Base-by-base conservation (phyloP, 768 basidiomycete species). In the Mycena sanguinolenta region DNA sequence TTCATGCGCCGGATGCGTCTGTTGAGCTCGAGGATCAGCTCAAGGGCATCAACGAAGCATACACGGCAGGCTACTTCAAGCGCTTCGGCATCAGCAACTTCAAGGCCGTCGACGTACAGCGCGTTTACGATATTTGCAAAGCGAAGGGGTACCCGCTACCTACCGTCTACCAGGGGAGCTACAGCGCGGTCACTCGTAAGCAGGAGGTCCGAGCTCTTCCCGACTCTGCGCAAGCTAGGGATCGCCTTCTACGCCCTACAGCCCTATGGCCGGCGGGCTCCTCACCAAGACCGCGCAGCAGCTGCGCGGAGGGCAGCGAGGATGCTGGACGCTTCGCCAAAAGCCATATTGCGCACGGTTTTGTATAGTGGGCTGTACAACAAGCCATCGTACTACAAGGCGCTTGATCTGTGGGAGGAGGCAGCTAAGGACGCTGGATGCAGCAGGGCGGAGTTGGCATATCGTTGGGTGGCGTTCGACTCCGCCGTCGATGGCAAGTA, bases 201-300 rank as follows among this genome's bases (percentile, higher is more conserved):
- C 36, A 59, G 38, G 58, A 59, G 38, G 27, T n/a, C n/a, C 2
- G 38, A 39, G 38, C 25, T 59, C 23, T 10, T 59, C 25, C 58
- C 58, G 4, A 59, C 58, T 1, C 58, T 59, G 4, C 58, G 58
- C 58, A 59, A 59, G 14, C 38, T 59, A 13, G 13, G 12, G 23
- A 59, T 59, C 36, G 38, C 58, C 16, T 44, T 59, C 58, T 59
- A 59, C 58, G 58, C 30, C n/a, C 23, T 59, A 59, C 58, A 59
- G 58, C 58, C 23, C 58, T 25, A 59, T 46, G 2, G 58, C 38
- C 4, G 58, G 58, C 58, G 58, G 58, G 17, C 58, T 59, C 16
- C 38, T 59, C 4, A 59, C 58, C 8, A 59, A 59, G 16, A 44
- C 38, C 38, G 7, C 39, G 4, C 7, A 38, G 58, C 38, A 39